These are phyloP conservation scores for Thielaviopsis musarum DNA, from an alignment of 2,329 filamentous ascomycete genomes.

Conservation along the genomic window DNA sequence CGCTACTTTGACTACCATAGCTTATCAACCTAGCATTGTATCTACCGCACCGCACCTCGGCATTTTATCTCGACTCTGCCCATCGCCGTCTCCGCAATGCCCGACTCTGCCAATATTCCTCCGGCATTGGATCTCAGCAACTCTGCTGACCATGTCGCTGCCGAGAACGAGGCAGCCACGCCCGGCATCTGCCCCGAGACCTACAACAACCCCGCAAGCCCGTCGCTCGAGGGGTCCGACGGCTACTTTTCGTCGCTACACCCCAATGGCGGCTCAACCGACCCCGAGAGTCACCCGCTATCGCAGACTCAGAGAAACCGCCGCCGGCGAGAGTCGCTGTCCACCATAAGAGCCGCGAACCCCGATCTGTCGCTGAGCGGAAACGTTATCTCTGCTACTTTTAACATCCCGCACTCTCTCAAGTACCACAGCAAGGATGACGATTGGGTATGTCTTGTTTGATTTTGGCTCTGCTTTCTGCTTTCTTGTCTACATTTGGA, in stretches of 20 bases:
- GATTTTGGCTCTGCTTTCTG: background rate
- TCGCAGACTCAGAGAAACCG: slow-evolving; percentile 12
- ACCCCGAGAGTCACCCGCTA: slow-evolving; percentile 7
- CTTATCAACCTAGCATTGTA: background rate
- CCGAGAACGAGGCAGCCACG: slow-evolving; percentile 17
- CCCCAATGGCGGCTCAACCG: slow-evolving; percentile 11
- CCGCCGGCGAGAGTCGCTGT: slow-evolving; percentile 32
- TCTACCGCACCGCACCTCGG: background rate
- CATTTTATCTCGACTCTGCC: background rate
- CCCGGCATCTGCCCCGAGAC: slow-evolving; percentile 17
- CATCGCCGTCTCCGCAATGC: background rate
- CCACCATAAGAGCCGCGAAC: slow-evolving; percentile 37
- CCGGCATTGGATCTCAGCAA: slow-evolving; percentile 4
- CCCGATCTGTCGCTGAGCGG: slow-evolving; percentile 42
- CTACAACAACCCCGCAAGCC: slow-evolving; percentile 13
- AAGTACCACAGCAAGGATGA: slow-evolving; percentile 36
- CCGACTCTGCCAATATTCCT: slow-evolving; percentile 5
- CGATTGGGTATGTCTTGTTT: slow-evolving; percentile 39
- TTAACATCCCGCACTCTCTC: slow-evolving; percentile 43
- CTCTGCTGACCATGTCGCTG: slow-evolving; percentile 11
- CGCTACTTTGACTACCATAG: background rate
- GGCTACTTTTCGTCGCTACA: slow-evolving; percentile 16
- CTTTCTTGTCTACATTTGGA: background rate
- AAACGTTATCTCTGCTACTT: slow-evolving; percentile 50
- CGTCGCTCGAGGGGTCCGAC: slow-evolving; percentile 9